Percentiles rank a stretch among this genome's conserved stretches.
phyloP scores from a whole-genome alignment of 176 grass and related monocot species.

The Oryza glaberrima region DNA sequence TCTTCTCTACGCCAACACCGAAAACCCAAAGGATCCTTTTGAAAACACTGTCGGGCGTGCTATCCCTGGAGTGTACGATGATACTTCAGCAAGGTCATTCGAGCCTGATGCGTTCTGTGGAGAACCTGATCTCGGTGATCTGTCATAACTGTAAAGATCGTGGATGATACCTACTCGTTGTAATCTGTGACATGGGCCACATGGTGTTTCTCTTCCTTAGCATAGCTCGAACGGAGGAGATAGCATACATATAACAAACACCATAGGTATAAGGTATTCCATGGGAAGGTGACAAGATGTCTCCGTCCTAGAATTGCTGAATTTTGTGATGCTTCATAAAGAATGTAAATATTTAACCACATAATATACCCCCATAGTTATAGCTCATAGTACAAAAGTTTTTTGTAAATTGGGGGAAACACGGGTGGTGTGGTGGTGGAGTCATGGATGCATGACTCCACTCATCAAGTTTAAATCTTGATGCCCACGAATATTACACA shows the following conservation, averaged over 20 bases:
- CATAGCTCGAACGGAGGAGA: neutral
- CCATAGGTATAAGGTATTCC: neutral
- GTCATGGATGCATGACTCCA: too few relatives aligned
- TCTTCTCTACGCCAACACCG: conserved; percentile 75
- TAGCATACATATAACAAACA: neutral
- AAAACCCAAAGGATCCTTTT: conserved; percentile 43
- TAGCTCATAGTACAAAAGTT: neutral
- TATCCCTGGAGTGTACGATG: conserved; percentile 68
- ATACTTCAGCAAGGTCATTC: conserved; percentile 77
- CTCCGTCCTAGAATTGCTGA: neutral
- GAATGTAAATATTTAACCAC: conserved; percentile 40
- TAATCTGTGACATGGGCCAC: too few relatives aligned
- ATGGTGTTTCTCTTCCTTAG: neutral
- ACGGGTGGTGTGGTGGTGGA: too few relatives aligned
- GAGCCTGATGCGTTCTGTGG: conserved; percentile 94
- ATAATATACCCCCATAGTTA: conserved; percentile 2
- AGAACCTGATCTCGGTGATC: conserved; percentile 54
- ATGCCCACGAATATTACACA: too few relatives aligned
- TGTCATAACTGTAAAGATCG: conserved; percentile 30
- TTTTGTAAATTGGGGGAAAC: too few relatives aligned
- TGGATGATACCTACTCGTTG: neutral
- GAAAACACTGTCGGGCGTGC: conserved; percentile 48
- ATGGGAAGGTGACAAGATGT: neutral
- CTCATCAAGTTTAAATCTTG: too few relatives aligned
- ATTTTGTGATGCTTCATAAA: neutral